Base-by-base conservation (phyloP, 2,329 filamentous ascomycete genomes). In the Aspergillus sp. region DNA sequence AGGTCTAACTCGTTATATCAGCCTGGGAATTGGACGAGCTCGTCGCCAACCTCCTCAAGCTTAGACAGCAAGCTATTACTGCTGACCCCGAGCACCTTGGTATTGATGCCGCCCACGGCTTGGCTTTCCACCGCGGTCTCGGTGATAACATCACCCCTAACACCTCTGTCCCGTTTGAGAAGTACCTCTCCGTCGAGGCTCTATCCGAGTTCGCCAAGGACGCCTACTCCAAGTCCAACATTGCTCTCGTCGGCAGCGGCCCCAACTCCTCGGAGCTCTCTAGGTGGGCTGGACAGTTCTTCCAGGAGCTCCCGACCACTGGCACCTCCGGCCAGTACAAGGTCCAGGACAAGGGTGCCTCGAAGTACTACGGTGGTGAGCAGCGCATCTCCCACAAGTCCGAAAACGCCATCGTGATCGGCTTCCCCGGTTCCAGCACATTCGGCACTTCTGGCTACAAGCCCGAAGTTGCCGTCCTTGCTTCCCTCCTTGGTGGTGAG, bases 201-300 rank as follows among this genome's bases (percentile, higher is more conserved):
- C 79, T 98, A 56, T 81, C 83, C 55, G 78, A 81, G 57, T 98
- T 85, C 66, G 85, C 90, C 65, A 76, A 82, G 54, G 78, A 81
- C 52, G 90, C 86, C 61, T 98, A 93, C 73, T 79, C 84, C 61
- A 95, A 94, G 79, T 75, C 85, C 63, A 96, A 95, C 73, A 85
- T 98, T 60, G 89, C 91, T 53, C 76, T 98, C 54, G 85, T 97
- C 56, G 89, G 88, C 63, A 94, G 95, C 63, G 93, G 93, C 56
- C 85, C 90, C 56, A 83, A 84, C 58, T 78, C 88, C 58, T 75
- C 78, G 49, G 83, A 87, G 54, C 76, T 97, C 57, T 80, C 81
- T 64, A 94, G 93, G 76, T 97, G 91, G 90, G 84, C 94, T 54
- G 82, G 84, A 65, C 83, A 95, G 67, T 96, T 96, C 81, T 97